Evolutionary conservation across 208 protist species (phyloP), one percentile per base, ranked within the genome.

Genomic region (Polymyxa betae): DNA sequence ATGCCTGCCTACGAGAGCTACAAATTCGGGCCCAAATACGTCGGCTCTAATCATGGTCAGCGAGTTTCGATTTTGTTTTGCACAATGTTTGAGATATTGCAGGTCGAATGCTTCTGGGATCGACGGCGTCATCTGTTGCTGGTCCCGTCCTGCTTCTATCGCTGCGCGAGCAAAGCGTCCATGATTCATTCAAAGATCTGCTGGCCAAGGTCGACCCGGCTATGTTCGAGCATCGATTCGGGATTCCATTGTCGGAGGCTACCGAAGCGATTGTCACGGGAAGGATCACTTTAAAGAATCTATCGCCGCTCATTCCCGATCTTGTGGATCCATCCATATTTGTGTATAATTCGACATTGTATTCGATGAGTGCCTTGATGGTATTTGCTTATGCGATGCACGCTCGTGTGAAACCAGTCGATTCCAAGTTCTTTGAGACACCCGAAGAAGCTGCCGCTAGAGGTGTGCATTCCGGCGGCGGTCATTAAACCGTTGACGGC

Each of bases 31-130:
- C 43, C 54, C 46, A 90, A 90, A 44, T 45, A 92, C 88, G 52
- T 90, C 10, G 90, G 90, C 32, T 68, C 90, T 32, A 92, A 89
- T 32, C 90, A 92, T 54, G 90, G 90, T 89, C 54, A 45, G n/a
- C 29, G 12, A 5, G 32, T 89, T 32, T 16, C 49, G 46, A 66
- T 44, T 44, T 20, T 44, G 88, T 5, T 77, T n/a, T n/a, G n/a
- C 88, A 45, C 60, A 89, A 20, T 38, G 5, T 1, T 29, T 77
- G 5, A 38, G 45, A 35, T 72, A 20, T 89, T 5, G 1, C 29
- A 89, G 46, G 54, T n/a, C 45, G 90, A 5, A 45, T 72, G 88
- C 20, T 90, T 0, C 43, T 82, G 1, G 88, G 54, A 41, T 92
- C 60, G 45, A 66, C 46, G 0, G 43, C 77, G 5, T 60, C 88